Percentiles rank a stretch among this genome's conserved stretches.
These are phyloP conservation scores for Pleurotus tuoliensis DNA, from an alignment of 768 basidiomycete species.

Conservation along the genomic window DNA sequence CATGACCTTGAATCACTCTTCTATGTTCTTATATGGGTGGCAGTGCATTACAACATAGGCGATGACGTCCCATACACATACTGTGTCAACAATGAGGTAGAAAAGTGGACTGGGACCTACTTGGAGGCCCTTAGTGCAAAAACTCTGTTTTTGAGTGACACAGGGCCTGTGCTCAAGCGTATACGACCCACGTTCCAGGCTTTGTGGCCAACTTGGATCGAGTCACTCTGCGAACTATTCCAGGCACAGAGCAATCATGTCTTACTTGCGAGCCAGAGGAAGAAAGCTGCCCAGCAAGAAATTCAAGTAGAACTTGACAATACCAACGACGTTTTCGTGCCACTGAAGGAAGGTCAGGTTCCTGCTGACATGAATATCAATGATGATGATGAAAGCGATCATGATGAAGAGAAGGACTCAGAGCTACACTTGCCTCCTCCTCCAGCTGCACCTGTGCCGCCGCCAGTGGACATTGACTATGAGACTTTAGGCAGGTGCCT, in stretches of 20 bases:
- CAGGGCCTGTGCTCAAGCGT: background rate
- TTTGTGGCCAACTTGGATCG: background rate
- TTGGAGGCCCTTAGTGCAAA: background rate
- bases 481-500: background rate
- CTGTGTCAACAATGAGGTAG: background rate
- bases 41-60: conserved; percentile 16
- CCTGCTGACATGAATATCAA: too few relatives aligned
- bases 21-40: conserved; percentile 21
- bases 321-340: too few relatives aligned
- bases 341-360: too few relatives aligned
- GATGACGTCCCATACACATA: background rate
- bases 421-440: too few relatives aligned
- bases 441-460: background rate
- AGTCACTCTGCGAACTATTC: background rate
- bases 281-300: too few relatives aligned
- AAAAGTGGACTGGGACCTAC: background rate
- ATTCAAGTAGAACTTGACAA: too few relatives aligned
- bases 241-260: background rate
- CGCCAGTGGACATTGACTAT: background rate
- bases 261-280: too few relatives aligned
- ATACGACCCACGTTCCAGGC: background rate
- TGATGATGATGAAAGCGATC: too few relatives aligned
- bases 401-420: too few relatives aligned
- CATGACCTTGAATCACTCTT: conserved; percentile 24
- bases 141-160: background rate